Base-by-base conservation (phyloP, 139 green algal species). In the Zygnema cylindricum region DNA sequence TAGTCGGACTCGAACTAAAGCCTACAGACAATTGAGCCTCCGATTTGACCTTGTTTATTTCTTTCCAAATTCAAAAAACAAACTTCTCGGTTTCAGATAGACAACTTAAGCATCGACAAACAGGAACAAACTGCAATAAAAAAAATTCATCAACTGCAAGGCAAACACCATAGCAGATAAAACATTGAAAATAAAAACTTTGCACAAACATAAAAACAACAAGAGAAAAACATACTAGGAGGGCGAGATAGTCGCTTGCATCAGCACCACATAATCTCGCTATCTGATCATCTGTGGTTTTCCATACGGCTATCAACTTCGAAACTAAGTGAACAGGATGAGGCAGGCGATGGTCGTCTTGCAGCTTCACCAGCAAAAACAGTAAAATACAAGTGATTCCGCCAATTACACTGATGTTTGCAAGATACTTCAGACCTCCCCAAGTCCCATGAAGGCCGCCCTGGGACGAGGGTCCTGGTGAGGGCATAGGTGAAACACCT, bases 301-400 rank as follows among this genome's bases (percentile, higher is more conserved):
- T 43, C 85, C 85, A 89, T 33, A 89, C 43, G 1, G 85, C 85
- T 25, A 89, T 25, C 77, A 89, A 63, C 76, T 87, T 86, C 1
- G 39, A 76, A 23, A 89, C 42, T n/a, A 89, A n/a, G 32, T 86
- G 77, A 0, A 30, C 21, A 36, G 77, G 77, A 39, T 55, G 69
- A 23, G 78, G 85, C 42, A 89, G 78, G 25, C 76, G 36, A 63
- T 88, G 78, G 40, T 89, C 85, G 30, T 69, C 76, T 25, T 43
- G 76, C 77, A 89, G 78, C 76, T 89, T 89, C 30, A 89, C 85
- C 76, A 54, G 57, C 16, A 89, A 30, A 32, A 89, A 89, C 36
- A 89, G 85, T 78, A 89, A 23, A 38, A 89, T 39, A 38, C 85
- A 89, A 25, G 43, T 43, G 25, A 85, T 39, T 23, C 82, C 82